These are phyloP conservation scores for Globisporangium paroecandrum DNA, from an alignment of 352 stramenopile species.

Conservation along the genomic window DNA sequence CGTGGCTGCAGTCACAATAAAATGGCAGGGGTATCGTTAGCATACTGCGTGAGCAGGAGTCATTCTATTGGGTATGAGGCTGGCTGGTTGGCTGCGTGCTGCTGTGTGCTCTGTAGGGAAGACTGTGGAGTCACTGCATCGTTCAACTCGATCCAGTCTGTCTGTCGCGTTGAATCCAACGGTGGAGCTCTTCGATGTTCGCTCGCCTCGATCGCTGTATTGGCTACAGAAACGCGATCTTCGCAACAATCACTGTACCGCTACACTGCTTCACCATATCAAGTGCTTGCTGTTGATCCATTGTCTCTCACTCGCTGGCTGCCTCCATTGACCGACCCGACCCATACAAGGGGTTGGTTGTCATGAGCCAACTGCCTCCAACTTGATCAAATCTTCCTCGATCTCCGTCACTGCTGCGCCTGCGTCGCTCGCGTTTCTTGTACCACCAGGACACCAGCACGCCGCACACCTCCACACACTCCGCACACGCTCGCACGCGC, in stretches of 20 bases:
- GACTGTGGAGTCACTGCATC: neutral
- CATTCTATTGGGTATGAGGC: neutral
- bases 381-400: neutral
- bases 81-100: neutral
- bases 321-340: neutral
- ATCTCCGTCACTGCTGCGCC: neutral
- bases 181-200: neutral
- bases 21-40: conserved; percentile 15
- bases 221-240: neutral
- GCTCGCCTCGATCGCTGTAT: neutral
- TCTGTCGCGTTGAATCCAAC: neutral
- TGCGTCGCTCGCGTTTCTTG: neutral
- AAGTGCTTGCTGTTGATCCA: neutral
- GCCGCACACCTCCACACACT: neutral
- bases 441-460: neutral
- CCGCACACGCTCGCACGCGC: neutral
- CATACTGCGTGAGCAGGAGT: neutral
- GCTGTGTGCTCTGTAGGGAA: neutral
- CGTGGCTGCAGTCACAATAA: conserved; percentile 38
- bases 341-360: neutral
- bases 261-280: neutral
- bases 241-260: neutral
- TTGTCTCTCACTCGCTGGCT: neutral
- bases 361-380: neutral
- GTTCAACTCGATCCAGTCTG: neutral